These are phyloP conservation scores for Candida andamanensis DNA, from an alignment of 805 yeast species.

Conservation along the genomic window DNA sequence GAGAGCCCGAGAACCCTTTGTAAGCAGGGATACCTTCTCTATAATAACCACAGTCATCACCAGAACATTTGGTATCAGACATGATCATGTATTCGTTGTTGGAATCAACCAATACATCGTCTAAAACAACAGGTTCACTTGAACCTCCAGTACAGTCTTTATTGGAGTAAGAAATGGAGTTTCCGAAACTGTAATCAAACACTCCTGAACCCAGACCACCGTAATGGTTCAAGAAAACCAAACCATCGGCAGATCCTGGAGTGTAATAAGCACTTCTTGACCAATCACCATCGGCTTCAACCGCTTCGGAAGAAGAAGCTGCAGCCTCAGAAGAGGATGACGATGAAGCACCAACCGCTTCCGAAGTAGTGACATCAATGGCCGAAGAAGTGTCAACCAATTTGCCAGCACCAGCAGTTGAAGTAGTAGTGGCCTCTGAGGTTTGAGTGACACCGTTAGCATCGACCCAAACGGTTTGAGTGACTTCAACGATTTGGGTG, in stretches of 20 bases:
- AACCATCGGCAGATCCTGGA: slow-evolving; percentile 67
- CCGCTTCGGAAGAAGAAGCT: slow-evolving; percentile 21
- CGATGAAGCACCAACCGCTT: slow-evolving; percentile 20
- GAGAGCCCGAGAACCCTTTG: slow-evolving; percentile 85
- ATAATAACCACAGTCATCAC: slow-evolving; percentile 72
- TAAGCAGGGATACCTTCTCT: slow-evolving; percentile 85
- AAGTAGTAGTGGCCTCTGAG: slow-evolving; percentile 18
- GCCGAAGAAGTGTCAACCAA: slow-evolving; percentile 42
- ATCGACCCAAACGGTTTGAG: slow-evolving; percentile 73
- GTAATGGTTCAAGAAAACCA: slow-evolving; percentile 76
- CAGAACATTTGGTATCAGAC: slow-evolving; percentile 59
- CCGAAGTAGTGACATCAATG: slow-evolving; percentile 20
- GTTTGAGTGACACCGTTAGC: slow-evolving; percentile 42
- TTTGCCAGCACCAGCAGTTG: slow-evolving; percentile 7
- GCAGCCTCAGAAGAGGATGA: slow-evolving; percentile 19
- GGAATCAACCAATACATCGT: slow-evolving; percentile 64
- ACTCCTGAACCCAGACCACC: slow-evolving; percentile 92
- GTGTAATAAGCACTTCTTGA: slow-evolving; percentile 67
- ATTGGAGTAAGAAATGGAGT: slow-evolving; percentile 82
- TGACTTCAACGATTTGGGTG: slow-evolving; percentile 63
- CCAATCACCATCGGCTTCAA: slow-evolving; percentile 55
- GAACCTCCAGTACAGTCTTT: slow-evolving; percentile 75
- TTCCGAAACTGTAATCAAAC: slow-evolving; percentile 84
- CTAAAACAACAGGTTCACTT: slow-evolving; percentile 59
- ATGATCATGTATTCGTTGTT: slow-evolving; percentile 79